Evolutionary conservation across 305 asterid genomes (phyloP).

Genomic region (Fraxinus xanthoxyloides): DNA sequence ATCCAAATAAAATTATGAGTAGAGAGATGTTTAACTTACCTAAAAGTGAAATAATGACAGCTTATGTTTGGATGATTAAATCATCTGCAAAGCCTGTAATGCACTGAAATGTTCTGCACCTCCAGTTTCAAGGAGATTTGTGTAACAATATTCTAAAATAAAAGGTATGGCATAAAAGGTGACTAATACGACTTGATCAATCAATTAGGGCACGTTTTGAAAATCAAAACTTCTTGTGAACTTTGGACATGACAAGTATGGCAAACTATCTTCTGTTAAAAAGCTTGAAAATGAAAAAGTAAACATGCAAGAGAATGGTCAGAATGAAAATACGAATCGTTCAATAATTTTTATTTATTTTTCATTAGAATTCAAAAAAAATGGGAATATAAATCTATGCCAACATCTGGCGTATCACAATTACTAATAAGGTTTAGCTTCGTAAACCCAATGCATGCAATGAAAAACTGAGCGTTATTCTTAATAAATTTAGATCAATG

Average conservation of each 20-base stretch:
- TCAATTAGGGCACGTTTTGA: background rate
- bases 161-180: background rate
- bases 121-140: background rate
- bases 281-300: background rate
- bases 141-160: background rate
- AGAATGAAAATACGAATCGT: background rate
- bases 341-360: background rate
- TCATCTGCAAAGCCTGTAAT: slow-evolving; percentile 3
- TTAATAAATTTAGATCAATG: background rate
- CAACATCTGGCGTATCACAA: background rate
- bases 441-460: background rate
- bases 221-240: background rate
- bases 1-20: background rate
- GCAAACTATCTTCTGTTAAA: background rate
- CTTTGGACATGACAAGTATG: background rate
- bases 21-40: background rate
- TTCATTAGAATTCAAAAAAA: background rate
- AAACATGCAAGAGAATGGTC: background rate
- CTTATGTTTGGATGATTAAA: background rate
- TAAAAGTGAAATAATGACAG: background rate
- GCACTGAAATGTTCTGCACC: background rate
- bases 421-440: background rate
- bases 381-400: background rate
- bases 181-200: background rate
- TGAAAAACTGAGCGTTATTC: background rate